phyloP scores from a whole-genome alignment of 345 rosid genomes.

The Salix udensis region DNA sequence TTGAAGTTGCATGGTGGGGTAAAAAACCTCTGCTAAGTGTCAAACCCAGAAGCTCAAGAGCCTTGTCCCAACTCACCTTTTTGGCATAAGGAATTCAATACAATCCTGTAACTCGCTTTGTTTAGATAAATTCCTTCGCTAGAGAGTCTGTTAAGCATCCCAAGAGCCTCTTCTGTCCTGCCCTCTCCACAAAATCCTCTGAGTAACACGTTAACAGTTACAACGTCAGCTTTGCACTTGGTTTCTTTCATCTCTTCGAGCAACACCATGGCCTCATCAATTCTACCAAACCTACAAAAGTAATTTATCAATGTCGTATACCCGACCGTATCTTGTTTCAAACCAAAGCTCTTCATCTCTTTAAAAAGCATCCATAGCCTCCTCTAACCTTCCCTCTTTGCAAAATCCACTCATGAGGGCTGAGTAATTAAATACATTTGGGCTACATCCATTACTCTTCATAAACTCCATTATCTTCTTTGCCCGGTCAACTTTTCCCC shows the following conservation, averaged over 20 bases:
- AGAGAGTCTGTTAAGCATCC: slow-evolving; percentile 51
- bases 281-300: slow-evolving; percentile 51
- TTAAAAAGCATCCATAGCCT: slow-evolving; percentile 53
- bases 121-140: slow-evolving; percentile 58
- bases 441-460: slow-evolving; percentile 73
- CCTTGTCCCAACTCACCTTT: slow-evolving; percentile 60
- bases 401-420: slow-evolving; percentile 63
- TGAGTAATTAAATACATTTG: slow-evolving; percentile 65
- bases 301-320: slow-evolving; percentile 77
- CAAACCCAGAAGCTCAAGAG: slow-evolving; percentile 44
- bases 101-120: slow-evolving; percentile 78
- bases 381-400: slow-evolving; percentile 53
- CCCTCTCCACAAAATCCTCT: slow-evolving; percentile 64
- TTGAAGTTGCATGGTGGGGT: slow-evolving; percentile 81
- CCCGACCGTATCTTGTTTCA: slow-evolving; percentile 60
- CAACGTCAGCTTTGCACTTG: slow-evolving; percentile 62
- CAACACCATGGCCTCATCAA: slow-evolving; percentile 54
- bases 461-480: slow-evolving; percentile 72
- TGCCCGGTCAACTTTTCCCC: slow-evolving; percentile 68
- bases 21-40: slow-evolving; percentile 60
- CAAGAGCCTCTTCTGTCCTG: slow-evolving; percentile 56
- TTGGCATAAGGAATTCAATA: slow-evolving; percentile 60
- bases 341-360: slow-evolving; percentile 57
- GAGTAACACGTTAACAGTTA: slow-evolving; percentile 69
- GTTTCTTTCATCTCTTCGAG: slow-evolving; percentile 65